These are phyloP conservation scores for Alternaria sp. DNA, from an alignment of 2,329 filamentous ascomycete species.

Conservation along the genomic window DNA sequence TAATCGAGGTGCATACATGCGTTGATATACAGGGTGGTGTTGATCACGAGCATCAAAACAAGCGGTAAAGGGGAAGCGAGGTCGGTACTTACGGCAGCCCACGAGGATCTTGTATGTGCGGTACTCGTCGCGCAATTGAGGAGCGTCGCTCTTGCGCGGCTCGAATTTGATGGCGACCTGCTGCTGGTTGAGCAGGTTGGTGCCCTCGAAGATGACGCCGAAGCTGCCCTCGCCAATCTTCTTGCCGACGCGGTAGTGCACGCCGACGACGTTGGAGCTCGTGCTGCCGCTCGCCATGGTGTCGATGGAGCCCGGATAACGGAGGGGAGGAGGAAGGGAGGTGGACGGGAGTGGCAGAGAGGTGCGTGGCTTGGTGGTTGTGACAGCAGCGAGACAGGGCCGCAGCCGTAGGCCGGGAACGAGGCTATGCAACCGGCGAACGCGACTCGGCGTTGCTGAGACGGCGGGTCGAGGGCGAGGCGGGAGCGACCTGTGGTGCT, in stretches of 20 bases:
- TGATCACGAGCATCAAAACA: neutral
- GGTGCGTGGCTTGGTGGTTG: slow-evolving; percentile 6
- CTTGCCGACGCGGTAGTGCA: slow-evolving; percentile 98
- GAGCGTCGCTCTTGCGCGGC: slow-evolving; percentile 97
- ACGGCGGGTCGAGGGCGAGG: slow-evolving; percentile 12
- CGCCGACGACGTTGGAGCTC: slow-evolving; percentile 95
- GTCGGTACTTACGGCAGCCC: slow-evolving; percentile 83
- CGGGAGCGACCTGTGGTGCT: slow-evolving; percentile 20
- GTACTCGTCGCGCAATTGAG: slow-evolving; percentile 97
- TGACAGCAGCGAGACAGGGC: slow-evolving; percentile 24
- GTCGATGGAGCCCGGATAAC: slow-evolving; percentile 8
- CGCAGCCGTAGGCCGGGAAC: slow-evolving; percentile 30
- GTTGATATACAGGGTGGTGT: neutral
- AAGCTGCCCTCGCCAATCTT: slow-evolving; percentile 99
- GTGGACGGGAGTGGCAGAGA: slow-evolving; percentile 13
- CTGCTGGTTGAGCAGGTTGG: slow-evolving; percentile 97
- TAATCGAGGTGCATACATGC: neutral
- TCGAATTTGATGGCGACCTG: slow-evolving; percentile 99
- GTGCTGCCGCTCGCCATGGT: slow-evolving; percentile 86
- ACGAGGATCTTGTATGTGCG: slow-evolving; percentile 99
- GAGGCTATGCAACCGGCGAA: slow-evolving; percentile 21
- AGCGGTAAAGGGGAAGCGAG: slow-evolving; percentile 21
- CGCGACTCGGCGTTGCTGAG: slow-evolving; percentile 16
- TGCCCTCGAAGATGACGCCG: slow-evolving; percentile 98
- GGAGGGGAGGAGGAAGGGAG: slow-evolving; percentile 10